Evolutionary conservation across 495 filamentous ascomycete species (phyloP).

Genomic region (Jackrogersella minutella): DNA sequence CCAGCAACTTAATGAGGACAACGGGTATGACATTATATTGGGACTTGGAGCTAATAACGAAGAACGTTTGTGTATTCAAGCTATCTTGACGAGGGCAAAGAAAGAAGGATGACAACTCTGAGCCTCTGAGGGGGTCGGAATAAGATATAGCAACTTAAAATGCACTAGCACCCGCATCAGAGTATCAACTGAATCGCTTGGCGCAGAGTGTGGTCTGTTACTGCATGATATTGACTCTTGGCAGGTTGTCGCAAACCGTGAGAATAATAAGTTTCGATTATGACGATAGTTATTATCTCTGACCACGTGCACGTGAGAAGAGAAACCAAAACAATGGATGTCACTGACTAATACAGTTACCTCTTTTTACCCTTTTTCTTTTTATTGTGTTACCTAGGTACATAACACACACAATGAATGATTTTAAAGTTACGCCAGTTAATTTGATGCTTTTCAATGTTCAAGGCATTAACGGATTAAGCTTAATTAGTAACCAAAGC

Average conservation of each 20-base stretch:
- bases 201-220: background rate
- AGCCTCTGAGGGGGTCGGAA: background rate
- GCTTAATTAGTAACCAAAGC: no score
- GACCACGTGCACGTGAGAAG: no score
- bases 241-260: background rate
- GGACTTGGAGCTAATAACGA: background rate
- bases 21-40: background rate
- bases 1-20: background rate
- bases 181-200: slow-evolving; percentile 1
- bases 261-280: background rate
- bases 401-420: no score
- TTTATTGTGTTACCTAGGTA: no score
- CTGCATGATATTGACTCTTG: slow-evolving; percentile 2
- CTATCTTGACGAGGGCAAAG: background rate
- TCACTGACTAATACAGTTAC: background rate
- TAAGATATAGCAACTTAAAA: background rate
- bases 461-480: no score
- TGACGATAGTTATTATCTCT: background rate
- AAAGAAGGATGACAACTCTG: background rate
- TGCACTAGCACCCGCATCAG: background rate
- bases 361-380: no score
- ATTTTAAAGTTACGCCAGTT: no score
- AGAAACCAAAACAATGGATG: no score
- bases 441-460: no score
- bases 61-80: background rate